These are phyloP conservation scores for Sugiyamaella sp. DNA, from an alignment of 1,139 yeast genomes.

Conservation along the genomic window DNA sequence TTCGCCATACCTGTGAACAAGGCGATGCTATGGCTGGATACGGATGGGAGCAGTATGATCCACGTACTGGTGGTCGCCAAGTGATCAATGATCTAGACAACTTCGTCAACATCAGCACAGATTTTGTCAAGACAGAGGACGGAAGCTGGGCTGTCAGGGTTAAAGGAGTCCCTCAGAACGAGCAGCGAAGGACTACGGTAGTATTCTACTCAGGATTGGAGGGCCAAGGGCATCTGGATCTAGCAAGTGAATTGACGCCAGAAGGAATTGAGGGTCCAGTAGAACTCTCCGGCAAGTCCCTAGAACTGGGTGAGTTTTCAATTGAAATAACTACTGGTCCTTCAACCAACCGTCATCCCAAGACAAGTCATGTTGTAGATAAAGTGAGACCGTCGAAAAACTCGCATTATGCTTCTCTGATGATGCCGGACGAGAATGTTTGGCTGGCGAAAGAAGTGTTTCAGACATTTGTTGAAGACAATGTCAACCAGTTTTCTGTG, in stretches of 20 bases:
- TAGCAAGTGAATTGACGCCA: conserved; percentile 34
- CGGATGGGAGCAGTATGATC: conserved; percentile 87
- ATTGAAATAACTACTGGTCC: conserved; percentile 39
- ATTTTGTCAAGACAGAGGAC: conserved; percentile 73
- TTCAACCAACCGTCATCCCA: conserved; percentile 38
- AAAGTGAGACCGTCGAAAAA: conserved; percentile 42
- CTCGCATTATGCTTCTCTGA: conserved; percentile 69
- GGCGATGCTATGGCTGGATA: conserved; percentile 71
- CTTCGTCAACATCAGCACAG: conserved; percentile 64
- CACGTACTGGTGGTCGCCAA: conserved; percentile 85
- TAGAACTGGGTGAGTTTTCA: conserved; percentile 42
- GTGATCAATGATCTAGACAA: conserved; percentile 67
- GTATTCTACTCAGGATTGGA: conserved; percentile 80
- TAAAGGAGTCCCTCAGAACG: conserved; percentile 60
- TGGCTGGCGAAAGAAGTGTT: conserved; percentile 86
- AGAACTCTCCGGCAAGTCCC: conserved; percentile 40
- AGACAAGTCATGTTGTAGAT: conserved; percentile 35
- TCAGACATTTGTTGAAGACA: conserved; percentile 68
- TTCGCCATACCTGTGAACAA: conserved; percentile 84
- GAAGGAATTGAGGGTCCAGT: conserved; percentile 40
- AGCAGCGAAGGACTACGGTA: conserved; percentile 57
- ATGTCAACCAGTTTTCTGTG: conserved; percentile 55
- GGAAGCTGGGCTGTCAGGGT: conserved; percentile 78
- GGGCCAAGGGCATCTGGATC: conserved; percentile 48
- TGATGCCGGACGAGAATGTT: conserved; percentile 68